Percentiles rank a stretch among this genome's conserved stretches.
phyloP scores from a whole-genome alignment of 768 basidiomycete species.

The Collybiopsis luxurians region DNA sequence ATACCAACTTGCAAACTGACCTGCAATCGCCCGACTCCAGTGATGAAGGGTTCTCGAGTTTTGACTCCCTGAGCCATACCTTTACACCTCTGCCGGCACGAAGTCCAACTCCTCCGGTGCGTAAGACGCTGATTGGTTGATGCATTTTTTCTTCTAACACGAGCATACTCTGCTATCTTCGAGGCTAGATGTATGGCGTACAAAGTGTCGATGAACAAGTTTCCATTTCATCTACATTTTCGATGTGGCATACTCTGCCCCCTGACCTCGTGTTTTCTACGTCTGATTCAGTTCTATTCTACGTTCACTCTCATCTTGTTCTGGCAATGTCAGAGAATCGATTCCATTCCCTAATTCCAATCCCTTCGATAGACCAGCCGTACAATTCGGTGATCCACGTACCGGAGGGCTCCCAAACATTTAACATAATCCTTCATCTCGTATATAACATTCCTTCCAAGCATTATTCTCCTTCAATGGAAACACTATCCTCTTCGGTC shows the following conservation, averaged over 20 bases:
- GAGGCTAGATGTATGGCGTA: too few relatives aligned
- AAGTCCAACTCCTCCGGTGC: too few relatives aligned
- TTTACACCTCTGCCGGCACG: too few relatives aligned
- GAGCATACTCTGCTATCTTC: too few relatives aligned
- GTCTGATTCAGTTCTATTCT: slow-evolving; percentile 81
- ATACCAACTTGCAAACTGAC: too few relatives aligned
- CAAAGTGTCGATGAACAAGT: slow-evolving; percentile 27
- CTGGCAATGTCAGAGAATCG: slow-evolving; percentile 59
- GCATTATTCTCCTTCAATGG: slow-evolving; percentile 72
- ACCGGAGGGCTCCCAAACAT: slow-evolving; percentile 54
- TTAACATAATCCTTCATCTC: slow-evolving; percentile 73
- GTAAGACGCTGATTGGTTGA: too few relatives aligned
- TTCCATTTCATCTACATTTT: slow-evolving; percentile 82
- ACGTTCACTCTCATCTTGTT: slow-evolving; percentile 63
- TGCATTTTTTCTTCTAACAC: too few relatives aligned
- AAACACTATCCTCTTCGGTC: slow-evolving; percentile 55
- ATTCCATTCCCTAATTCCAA: slow-evolving; percentile 59
- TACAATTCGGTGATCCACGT: slow-evolving; percentile 55
- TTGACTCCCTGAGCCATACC: too few relatives aligned
- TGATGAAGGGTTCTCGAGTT: too few relatives aligned
- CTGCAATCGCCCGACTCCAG: too few relatives aligned
- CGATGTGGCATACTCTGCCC: slow-evolving; percentile 36
- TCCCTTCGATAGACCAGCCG: slow-evolving; percentile 34
- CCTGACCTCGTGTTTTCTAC: slow-evolving; percentile 69
- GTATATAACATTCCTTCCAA: slow-evolving; percentile 71